Conservation (phyloP, 2,329 filamentous ascomycete species). For the Tolypocladium amazonense region DNA sequence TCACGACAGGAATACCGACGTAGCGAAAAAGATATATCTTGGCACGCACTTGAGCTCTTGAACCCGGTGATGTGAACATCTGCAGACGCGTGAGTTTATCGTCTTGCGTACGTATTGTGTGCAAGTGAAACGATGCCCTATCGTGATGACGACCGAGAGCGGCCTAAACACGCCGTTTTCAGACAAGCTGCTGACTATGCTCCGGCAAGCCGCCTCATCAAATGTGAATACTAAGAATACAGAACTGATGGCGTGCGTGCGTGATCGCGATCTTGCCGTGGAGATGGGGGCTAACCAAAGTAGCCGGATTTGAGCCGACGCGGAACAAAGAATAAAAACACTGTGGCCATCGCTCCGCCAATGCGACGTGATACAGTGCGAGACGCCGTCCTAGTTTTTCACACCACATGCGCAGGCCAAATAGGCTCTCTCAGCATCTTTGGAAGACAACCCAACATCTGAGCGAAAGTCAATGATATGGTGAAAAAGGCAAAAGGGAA, state of each 20-base stretch:
- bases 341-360: not conserved
- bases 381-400: not conserved
- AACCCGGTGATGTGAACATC: not conserved
- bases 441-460: not conserved
- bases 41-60: not conserved
- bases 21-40: slow-evolving; percentile 6
- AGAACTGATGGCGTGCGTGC: not conserved
- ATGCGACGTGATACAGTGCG: not conserved
- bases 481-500: slow-evolving; percentile 45
- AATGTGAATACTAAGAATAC: not conserved
- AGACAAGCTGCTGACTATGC: not conserved
- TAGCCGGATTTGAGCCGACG: not conserved
- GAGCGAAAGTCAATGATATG: slow-evolving; percentile 20
- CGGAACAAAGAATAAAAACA: not conserved
- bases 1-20: slow-evolving; percentile 6
- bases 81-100: not conserved
- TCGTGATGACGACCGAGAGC: not conserved
- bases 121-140: not conserved
- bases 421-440: not conserved
- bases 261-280: not conserved
- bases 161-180: not conserved
- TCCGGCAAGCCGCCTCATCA: not conserved
- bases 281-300: not conserved
- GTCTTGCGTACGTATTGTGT: not conserved
- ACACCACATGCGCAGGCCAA: not conserved